phyloP scores from a whole-genome alignment of 2,329 filamentous ascomycete species.

The Arthrobotrys pseudoclavata region DNA sequence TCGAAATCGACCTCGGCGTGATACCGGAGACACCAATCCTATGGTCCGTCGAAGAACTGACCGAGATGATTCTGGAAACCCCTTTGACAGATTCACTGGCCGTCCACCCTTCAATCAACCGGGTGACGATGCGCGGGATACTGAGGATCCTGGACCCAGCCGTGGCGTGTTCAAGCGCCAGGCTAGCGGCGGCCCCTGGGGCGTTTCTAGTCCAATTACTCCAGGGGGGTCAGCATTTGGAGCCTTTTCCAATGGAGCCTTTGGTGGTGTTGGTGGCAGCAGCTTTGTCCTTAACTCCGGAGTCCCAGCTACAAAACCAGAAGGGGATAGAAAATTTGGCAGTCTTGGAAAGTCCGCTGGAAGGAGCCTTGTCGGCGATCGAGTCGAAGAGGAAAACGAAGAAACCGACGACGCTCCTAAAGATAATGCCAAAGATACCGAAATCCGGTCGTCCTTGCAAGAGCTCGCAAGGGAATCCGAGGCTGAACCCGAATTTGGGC shows the following conservation, averaged over 20 bases:
- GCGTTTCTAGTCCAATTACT: constrained; percentile 68
- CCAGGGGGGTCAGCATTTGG: constrained; percentile 81
- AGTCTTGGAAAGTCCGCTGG: constrained; percentile 85
- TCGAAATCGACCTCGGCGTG: constrained; percentile 82
- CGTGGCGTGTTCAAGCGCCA: constrained; percentile 69
- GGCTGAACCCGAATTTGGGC: constrained; percentile 70
- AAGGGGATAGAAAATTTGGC: constrained; percentile 79
- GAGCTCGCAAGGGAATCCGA: constrained; percentile 61
- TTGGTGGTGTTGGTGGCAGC: constrained; percentile 63
- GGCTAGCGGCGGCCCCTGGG: constrained; percentile 71
- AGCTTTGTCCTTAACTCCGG: constrained; percentile 77
- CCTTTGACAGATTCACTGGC: constrained; percentile 45
- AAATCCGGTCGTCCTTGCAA: constrained; percentile 64
- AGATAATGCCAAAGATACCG: constrained; percentile 70
- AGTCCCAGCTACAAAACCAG: constrained; percentile 72
- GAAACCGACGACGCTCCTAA: constrained; percentile 81
- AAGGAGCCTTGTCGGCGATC: constrained; percentile 72
- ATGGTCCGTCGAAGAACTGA: constrained; percentile 70
- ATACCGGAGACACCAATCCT: constrained; percentile 80
- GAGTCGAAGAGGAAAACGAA: constrained; percentile 58
- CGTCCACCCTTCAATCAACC: constrained; percentile 39
- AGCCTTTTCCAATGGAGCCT: constrained; percentile 78
- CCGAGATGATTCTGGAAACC: constrained; percentile 45
- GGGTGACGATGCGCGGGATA: constrained; percentile 60
- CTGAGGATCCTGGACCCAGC: constrained; percentile 63